Evolutionary conservation across 371 early-diverging fungal species (phyloP).

Genomic region (Batkoa obscura): DNA sequence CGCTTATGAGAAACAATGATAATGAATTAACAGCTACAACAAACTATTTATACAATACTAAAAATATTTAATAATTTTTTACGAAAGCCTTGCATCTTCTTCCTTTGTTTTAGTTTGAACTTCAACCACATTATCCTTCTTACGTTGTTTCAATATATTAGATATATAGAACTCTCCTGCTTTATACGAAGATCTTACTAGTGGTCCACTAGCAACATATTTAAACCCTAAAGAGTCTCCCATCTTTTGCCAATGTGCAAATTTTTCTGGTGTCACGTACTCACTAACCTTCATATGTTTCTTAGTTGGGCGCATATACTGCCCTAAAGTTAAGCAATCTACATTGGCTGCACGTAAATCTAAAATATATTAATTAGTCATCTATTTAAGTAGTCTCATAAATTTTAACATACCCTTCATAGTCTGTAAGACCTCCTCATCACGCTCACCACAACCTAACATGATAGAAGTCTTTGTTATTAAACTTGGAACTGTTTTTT

Average conservation of each 20-base stretch:
- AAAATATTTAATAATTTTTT: no score
- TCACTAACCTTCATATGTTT: constrained; percentile 93
- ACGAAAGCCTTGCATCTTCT: no score
- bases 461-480: constrained; percentile 95
- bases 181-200: constrained; percentile 90
- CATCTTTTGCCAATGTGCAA: constrained; percentile 69
- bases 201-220: constrained; percentile 89
- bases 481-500: constrained; percentile 48
- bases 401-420: constrained; percentile 33
- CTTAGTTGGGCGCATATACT: constrained; percentile 98
- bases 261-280: constrained; percentile 85
- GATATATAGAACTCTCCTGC: constrained; percentile 95
- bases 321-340: constrained; percentile 95
- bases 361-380: background rate
- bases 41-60: no score
- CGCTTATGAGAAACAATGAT: no score
- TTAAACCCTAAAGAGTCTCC: constrained; percentile 81
- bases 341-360: constrained; percentile 68
- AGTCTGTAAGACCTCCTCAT: constrained; percentile 80
- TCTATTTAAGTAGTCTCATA: background rate
- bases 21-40: no score
- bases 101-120: no score
- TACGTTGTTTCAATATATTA: constrained; percentile 51
- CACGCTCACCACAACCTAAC: constrained; percentile 93
- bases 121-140: no score